A percentile compares a stretch with the other conserved stretches of the same genome.
Conservation (phyloP, 1,284 basidiomycete genomes). For the Mycena sp. region DNA sequence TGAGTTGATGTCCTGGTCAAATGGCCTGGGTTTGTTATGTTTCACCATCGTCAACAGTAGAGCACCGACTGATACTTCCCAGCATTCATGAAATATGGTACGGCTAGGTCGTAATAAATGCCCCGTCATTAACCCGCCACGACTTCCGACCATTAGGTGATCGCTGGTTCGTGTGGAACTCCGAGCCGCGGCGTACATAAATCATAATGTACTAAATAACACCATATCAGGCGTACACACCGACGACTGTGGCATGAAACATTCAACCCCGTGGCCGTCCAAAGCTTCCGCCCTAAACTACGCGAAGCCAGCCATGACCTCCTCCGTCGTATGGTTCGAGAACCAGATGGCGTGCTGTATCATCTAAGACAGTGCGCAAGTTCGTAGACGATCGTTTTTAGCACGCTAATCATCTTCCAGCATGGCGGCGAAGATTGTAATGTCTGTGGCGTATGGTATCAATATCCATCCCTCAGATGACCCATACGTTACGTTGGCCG, state of each 20-base stretch:
- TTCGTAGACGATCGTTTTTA: not conserved
- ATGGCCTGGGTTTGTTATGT: slow-evolving; percentile 1
- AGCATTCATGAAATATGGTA: slow-evolving; percentile 28
- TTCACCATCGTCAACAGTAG: not conserved
- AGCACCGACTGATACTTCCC: not conserved
- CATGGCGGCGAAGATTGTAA: slow-evolving; percentile 36
- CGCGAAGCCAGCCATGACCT: slow-evolving; percentile 33
- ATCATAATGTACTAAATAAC: not conserved
- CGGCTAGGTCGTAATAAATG: too few relatives aligned
- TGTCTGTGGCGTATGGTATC: slow-evolving; percentile 41
- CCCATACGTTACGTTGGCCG: slow-evolving; percentile 34
- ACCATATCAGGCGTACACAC: slow-evolving; percentile 33
- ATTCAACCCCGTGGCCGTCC: slow-evolving; percentile 33
- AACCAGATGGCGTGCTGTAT: slow-evolving; percentile 30
- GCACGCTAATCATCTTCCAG: slow-evolving; percentile 22
- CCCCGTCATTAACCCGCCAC: not conserved
- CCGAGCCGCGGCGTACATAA: not conserved
- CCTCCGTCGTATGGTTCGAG: slow-evolving; percentile 35
- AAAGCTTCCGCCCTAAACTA: slow-evolving; percentile 31
- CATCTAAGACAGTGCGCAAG: slow-evolving; percentile 37
- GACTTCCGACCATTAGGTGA: slow-evolving; percentile 7
- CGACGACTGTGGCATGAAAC: slow-evolving; percentile 35
- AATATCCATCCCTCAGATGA: slow-evolving; percentile 34
- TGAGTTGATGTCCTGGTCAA: slow-evolving; percentile 22
- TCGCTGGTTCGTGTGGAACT: slow-evolving; percentile 22